Conservation (phyloP, 352 stramenopile species). For the Phytophthora tubulina region DNA sequence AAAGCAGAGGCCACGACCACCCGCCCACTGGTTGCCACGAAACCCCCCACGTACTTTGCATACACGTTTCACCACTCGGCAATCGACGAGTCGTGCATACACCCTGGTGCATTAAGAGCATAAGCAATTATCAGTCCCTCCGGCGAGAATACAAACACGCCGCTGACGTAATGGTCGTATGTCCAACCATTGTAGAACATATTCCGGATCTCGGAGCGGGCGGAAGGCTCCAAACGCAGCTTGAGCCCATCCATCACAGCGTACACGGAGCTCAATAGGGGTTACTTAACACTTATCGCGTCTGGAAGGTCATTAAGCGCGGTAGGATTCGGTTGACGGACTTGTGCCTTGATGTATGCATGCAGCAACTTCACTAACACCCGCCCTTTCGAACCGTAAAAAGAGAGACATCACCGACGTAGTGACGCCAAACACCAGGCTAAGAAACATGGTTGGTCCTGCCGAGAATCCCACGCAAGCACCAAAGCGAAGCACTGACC, state of each 20-base stretch:
- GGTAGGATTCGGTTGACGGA: not conserved
- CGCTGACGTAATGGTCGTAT: constrained; percentile 49
- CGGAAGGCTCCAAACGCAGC: constrained; percentile 29
- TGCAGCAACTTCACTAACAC: no score
- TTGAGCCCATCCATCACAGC: constrained; percentile 48
- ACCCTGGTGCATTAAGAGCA: constrained; percentile 42
- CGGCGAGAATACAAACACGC: constrained; percentile 44
- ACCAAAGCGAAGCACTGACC: no score
- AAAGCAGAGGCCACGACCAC: constrained; percentile 29
- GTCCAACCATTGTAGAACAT: no score
- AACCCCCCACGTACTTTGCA: not conserved
- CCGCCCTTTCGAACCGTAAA: no score
- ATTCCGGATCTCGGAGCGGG: constrained; percentile 32
- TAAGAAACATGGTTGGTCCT: no score
- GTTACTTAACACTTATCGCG: not conserved
- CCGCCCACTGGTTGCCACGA: not conserved
- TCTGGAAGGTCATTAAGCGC: not conserved
- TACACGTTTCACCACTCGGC: constrained; percentile 19
- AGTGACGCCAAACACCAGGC: no score
- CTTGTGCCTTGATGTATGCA: constrained; percentile 5
- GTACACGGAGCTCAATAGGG: constrained; percentile 12
- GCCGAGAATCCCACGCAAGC: no score
- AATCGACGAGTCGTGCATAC: constrained; percentile 40
- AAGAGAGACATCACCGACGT: no score
- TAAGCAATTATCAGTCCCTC: constrained; percentile 40